These are phyloP conservation scores for Yarrowia galli DNA, from an alignment of 1,139 yeast species.

Conservation along the genomic window DNA sequence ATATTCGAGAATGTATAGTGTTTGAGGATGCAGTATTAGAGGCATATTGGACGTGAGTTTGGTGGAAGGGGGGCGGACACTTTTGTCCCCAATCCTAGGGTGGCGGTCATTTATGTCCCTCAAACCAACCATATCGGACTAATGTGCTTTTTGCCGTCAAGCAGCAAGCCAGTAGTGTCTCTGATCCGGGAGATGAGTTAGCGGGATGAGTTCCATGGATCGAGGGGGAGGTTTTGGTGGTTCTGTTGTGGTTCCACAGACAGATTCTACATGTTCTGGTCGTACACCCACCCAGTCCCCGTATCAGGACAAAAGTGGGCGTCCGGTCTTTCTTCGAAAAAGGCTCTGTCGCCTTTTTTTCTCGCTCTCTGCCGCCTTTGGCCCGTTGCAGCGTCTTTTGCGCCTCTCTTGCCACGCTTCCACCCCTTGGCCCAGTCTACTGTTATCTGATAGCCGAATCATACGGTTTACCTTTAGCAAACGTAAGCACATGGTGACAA, in stretches of 20 bases:
- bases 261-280: too few relatives aligned
- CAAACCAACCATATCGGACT: not conserved
- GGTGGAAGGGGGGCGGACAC: not conserved
- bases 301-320: not conserved
- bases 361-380: not conserved
- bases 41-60: conserved; percentile 18
- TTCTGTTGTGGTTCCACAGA: too few relatives aligned
- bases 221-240: too few relatives aligned
- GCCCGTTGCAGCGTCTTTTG: not conserved
- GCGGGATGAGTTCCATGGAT: too few relatives aligned
- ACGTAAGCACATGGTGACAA: conserved; percentile 32
- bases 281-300: too few relatives aligned
- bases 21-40: conserved; percentile 1
- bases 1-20: not conserved
- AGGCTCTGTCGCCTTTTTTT: not conserved
- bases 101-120: conserved; percentile 17
- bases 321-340: not conserved
- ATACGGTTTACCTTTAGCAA: conserved; percentile 31
- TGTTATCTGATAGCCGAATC: conserved; percentile 26
- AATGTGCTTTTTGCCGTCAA: conserved; percentile 1
- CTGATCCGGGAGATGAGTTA: too few relatives aligned
- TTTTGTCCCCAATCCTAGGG: not conserved
- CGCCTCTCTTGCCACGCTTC: not conserved
- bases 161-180: not conserved
- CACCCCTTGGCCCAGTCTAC: not conserved